Conservation (phyloP, 768 basidiomycete species). For the Suillus alpinus region DNA sequence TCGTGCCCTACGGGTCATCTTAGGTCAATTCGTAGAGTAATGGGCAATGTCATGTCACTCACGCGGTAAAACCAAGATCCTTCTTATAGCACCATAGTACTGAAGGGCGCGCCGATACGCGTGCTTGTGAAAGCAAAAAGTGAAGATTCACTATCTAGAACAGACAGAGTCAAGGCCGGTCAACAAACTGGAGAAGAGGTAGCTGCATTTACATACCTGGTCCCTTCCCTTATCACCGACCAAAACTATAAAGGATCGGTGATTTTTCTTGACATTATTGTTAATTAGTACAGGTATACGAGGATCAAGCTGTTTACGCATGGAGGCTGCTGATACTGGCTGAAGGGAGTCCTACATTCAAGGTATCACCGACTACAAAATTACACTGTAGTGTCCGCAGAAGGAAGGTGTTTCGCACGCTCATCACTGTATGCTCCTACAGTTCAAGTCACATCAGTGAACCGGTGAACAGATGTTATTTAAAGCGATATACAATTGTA, state of each 20-base stretch:
- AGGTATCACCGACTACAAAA: neutral
- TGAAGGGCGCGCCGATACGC: constrained; percentile 83
- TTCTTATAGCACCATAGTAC: constrained; percentile 99
- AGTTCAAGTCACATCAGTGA: no score
- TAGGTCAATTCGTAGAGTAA: neutral
- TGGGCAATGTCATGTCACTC: constrained; percentile 26
- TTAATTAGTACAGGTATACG: constrained; percentile 90
- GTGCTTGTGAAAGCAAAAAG: constrained; percentile 88
- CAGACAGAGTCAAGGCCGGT: neutral
- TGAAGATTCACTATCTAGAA: constrained; percentile 89
- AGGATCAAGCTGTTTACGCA: constrained; percentile 89
- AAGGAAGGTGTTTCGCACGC: neutral
- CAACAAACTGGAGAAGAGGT: neutral
- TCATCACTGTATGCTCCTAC: no score
- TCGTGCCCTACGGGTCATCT: constrained; percentile 60
- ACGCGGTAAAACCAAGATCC: constrained; percentile 94
- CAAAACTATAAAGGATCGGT: constrained; percentile 93
- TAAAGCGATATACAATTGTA: no score
- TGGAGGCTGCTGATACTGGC: constrained; percentile 22
- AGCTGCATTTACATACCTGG: constrained; percentile 54
- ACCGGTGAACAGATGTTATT: no score
- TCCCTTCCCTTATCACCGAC: constrained; percentile 93
- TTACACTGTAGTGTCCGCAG: neutral
- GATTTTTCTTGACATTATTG: constrained; percentile 91
- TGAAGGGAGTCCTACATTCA: neutral